A percentile compares a stretch with the other conserved stretches of the same genome.
Conservation (phyloP, 148 eudicot species). For the Dysphania ambrosioides region DNA sequence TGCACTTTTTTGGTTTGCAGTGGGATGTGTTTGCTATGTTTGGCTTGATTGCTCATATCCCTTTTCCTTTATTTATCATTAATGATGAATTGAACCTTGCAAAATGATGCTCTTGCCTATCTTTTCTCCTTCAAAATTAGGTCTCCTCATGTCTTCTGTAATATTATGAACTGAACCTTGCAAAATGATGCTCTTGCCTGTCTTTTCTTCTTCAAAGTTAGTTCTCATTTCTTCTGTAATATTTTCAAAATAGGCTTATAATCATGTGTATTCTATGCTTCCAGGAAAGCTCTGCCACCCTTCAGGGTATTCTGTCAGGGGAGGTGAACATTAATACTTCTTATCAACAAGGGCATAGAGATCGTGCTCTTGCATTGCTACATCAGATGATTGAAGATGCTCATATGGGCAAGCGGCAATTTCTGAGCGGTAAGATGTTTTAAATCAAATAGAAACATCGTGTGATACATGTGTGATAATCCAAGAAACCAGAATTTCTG, state of each 20-base stretch:
- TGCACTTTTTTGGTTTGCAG: not conserved
- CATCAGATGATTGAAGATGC: slow-evolving; percentile 99
- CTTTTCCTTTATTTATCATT: not conserved
- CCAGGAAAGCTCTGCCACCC: slow-evolving; percentile 69
- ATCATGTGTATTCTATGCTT: not conserved
- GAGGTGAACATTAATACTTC: slow-evolving; percentile 46
- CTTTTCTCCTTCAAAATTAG: not conserved
- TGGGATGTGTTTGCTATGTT: not conserved
- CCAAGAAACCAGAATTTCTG: no score
- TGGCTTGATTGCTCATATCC: not conserved
- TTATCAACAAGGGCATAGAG: slow-evolving; percentile 71
- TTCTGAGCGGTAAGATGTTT: slow-evolving; percentile 70
- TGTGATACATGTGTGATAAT: no score
- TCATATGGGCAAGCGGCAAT: slow-evolving; percentile 91
- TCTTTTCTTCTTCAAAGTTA: not conserved
- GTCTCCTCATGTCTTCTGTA: not conserved
- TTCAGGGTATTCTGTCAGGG: slow-evolving; percentile 77
- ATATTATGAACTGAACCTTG: not conserved
- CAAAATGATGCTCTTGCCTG: not conserved
- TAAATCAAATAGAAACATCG: no score
- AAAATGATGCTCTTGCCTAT: not conserved
- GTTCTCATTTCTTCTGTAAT: not conserved
- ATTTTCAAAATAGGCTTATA: not conserved
- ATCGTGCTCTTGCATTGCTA: slow-evolving; percentile 88
- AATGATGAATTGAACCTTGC: not conserved